A percentile compares a stretch with the other conserved stretches of the same genome.
phyloP scores from a whole-genome alignment of 805 yeast species.

The Candida insectorum region DNA sequence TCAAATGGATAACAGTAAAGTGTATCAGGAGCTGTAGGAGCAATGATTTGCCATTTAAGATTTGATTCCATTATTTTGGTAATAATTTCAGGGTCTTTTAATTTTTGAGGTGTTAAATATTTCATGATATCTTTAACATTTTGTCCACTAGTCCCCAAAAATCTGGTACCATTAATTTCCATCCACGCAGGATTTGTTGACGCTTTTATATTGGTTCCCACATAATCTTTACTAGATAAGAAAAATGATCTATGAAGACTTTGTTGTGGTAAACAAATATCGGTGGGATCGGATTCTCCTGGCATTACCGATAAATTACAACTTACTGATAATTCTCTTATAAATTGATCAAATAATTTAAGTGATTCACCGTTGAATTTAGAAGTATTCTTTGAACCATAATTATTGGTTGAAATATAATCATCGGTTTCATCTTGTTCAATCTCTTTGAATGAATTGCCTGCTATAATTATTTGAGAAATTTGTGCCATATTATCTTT shows the following conservation, averaged over 20 bases:
- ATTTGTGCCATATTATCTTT: conserved; percentile 24
- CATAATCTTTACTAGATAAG: conserved; percentile 38
- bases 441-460: conserved; percentile 54
- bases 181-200: conserved; percentile 70
- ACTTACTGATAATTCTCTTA: conserved; percentile 53
- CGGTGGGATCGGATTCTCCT: conserved; percentile 84
- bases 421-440: conserved; percentile 23
- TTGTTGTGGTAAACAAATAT: conserved; percentile 81
- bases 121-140: conserved; percentile 73
- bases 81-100: conserved; percentile 39
- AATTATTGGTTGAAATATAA: conserved; percentile 37
- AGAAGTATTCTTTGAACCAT: conserved; percentile 52
- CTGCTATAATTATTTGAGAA: conserved; percentile 63
- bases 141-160: conserved; percentile 83
- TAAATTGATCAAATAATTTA: conserved; percentile 53
- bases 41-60: conserved; percentile 77
- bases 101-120: conserved; percentile 43
- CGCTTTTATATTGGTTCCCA: conserved; percentile 27
- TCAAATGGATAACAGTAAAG: conserved; percentile 83
- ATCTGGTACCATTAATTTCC: conserved; percentile 46
- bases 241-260: conserved; percentile 81
- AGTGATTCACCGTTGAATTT: conserved; percentile 49
- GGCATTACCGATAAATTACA: conserved; percentile 80
- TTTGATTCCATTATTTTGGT: conserved; percentile 53
- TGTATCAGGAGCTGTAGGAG: conserved; percentile 97